These are phyloP conservation scores for Thinopyrum elongatum DNA, from an alignment of 176 grass and related monocot species.

Conservation along the genomic window DNA sequence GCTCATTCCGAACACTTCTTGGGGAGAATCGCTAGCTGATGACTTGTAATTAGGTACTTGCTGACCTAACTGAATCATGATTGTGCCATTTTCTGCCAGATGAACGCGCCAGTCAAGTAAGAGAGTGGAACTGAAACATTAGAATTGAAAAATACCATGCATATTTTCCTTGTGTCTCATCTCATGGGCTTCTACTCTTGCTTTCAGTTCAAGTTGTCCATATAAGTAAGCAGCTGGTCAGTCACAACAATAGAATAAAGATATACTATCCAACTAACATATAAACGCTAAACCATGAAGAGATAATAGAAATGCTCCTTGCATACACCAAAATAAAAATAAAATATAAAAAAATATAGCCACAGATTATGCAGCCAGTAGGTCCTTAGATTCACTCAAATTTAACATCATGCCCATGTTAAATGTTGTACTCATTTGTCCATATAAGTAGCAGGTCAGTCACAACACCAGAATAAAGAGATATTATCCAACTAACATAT, in stretches of 20 bases:
- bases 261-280: neutral
- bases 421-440: too few relatives aligned
- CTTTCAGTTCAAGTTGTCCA: slow-evolving; percentile 49
- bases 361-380: too few relatives aligned
- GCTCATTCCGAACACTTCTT: slow-evolving; percentile 64
- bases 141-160: slow-evolving; percentile 11
- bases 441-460: too few relatives aligned
- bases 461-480: too few relatives aligned
- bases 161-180: slow-evolving; percentile 40
- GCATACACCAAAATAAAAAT: too few relatives aligned
- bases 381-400: too few relatives aligned
- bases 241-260: neutral
- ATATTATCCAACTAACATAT: too few relatives aligned
- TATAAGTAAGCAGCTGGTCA: slow-evolving; percentile 24
- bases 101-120: neutral
- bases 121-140: neutral
- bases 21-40: slow-evolving; percentile 55
- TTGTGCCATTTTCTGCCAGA: slow-evolving; percentile 53
- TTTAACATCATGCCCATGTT: too few relatives aligned
- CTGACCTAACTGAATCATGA: slow-evolving; percentile 49
- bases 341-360: too few relatives aligned
- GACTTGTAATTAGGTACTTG: slow-evolving; percentile 55
- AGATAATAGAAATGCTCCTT: too few relatives aligned
- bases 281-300: neutral
- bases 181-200: too few relatives aligned